Evolutionary conservation across 2,329 filamentous ascomycete genomes (phyloP), one percentile per base, ranked within the genome.

Genomic region (Massarina eburnea): DNA sequence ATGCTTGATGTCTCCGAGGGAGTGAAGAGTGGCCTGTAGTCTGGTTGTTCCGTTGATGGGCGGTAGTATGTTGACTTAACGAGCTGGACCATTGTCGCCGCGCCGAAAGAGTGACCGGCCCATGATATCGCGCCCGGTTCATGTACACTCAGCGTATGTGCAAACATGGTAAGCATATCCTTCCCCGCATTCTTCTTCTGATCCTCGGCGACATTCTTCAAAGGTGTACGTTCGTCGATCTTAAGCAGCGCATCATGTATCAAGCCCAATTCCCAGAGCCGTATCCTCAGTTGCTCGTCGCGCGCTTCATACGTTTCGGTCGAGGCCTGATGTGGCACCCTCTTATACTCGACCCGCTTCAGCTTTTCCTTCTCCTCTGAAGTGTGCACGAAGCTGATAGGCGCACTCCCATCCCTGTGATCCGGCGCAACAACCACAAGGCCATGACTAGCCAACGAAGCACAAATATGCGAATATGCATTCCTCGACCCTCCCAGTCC

Each of bases 71-170:
- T 82, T 41, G 82, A 86, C 73, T 95, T 95, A 39, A 92, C 73
- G 43, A 95, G 80, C 63, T 95, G 90, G 2, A 87, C 78, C 17
- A 82, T 76, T 0, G 87, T 89, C 1, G 88, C 80, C 1, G 84
- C 86, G 18, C 90, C 90, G 55, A 95, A 95, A 15, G 85, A 90
- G 68, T 95, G 90, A 3, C 90, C 90, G 0, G 81, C 82, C 64
- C 88, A 92, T 33, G 85, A 80, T 36, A 95, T 83, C 41, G 79
- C 81, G 1, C 89, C 89, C 0, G 88, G 88, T 8, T 80, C 76
- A 47, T 85, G 81, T 3, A 95, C 78, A 51, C 88, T 79, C 37
- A 94, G 76, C 43, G 73, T 73, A n/a, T 74, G 72, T 20, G 75
- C 67, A 48, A 95, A 86, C 60, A 80, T 79, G 9, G 71, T 67